Evolutionary conservation across 2,329 filamentous ascomycete genomes (phyloP), one percentile per base, ranked within the genome.

Genomic region (Saccharata proteae): DNA sequence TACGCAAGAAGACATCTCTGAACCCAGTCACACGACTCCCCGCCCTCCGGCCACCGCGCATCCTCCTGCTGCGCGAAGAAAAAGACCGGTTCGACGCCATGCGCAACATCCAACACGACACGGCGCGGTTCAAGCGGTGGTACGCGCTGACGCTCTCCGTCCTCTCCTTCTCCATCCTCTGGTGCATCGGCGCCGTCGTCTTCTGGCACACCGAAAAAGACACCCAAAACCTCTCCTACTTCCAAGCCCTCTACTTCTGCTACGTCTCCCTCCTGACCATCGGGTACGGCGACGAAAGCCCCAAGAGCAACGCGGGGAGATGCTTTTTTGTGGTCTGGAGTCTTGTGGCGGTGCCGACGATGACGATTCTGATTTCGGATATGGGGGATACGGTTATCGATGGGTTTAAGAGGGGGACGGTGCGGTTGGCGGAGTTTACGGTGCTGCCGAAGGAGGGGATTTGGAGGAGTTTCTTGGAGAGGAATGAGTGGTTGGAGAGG

Each of bases 291-390:
- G 84, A 93, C 41, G 54, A 78, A 4, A 74, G 76, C 2, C 84
- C 84, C 0, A 62, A 74, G n/a, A 81, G 77, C 2, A 86, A 85
- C 40, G 69, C 76, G 0, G 83, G 81, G 1, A 77, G 81, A 33
- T 74, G 81, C 0, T 93, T 93, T 51, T 94, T 93, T 45, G 81
- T 94, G n/a, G 77, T 93, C 34, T 94, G 86, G 86, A 82, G 77
- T 10, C 54, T 94, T 1, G 67, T 93, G 16, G 84, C 85, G 0
- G 66, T 93, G 3, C 86, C 86, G 0, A 86, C 81, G 2, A 86
- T 86, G 69, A 93, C 86, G 0, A 77, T 93, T 12, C 67, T 94
- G 9, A 45, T 56, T 7, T 47, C 43, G 0, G 46, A 55, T 32
- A 39, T 35, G 27, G 81, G 80, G 15, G 80, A 92, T 45, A 94